Evolutionary conservation across 2,329 filamentous ascomycete genomes (phyloP), one percentile per base, ranked within the genome.

Genomic region (Chaetomium sp.): DNA sequence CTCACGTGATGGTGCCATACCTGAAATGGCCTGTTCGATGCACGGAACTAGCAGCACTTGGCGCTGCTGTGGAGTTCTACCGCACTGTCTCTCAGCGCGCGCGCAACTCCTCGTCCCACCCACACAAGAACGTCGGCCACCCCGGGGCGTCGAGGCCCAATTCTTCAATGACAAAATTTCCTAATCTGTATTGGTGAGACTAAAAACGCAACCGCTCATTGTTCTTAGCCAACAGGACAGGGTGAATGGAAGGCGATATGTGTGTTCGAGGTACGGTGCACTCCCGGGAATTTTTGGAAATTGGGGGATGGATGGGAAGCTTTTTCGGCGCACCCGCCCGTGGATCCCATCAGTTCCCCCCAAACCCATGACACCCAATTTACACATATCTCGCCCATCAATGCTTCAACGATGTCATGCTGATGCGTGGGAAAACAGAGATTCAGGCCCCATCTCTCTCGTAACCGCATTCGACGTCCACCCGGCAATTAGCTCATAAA

Each of bases 1-100:
- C 66, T 70, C 68, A 70, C 68, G 68, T 70, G 68, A 70, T 64
- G 57, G 61, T 55, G 54, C 60, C 57, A 65, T 64, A 27, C 66
- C 63, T 57, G 53, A 59, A 66, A 60, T 53, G 65, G 64, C 57
- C 54, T 66, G 54, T 67, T 65, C 33, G 27, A 59, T 68, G 62
- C 64, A 58, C 59, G n/a, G 57, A 62, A 60, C 57, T 47, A 66
- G 62, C 50, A 62, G 55, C 35, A 57, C 53, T 66, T 59, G 58
- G 64, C 62, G 38, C 57, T 25, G 62, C 59, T 64, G 67, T 68
- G 67, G 67, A 63, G 65, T 61, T 60, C 29, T 50, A 63, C 63
- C 21, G 59, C 64, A 49, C 38, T 64, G 59, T 66, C 66, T 58
- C 47, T 57, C 57, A 54, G 42, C 47, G 38, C 33, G 35, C 35